Evolutionary conservation across 164 flowering plant genomes (phyloP).

Genomic region (Chimonanthus praecox): DNA sequence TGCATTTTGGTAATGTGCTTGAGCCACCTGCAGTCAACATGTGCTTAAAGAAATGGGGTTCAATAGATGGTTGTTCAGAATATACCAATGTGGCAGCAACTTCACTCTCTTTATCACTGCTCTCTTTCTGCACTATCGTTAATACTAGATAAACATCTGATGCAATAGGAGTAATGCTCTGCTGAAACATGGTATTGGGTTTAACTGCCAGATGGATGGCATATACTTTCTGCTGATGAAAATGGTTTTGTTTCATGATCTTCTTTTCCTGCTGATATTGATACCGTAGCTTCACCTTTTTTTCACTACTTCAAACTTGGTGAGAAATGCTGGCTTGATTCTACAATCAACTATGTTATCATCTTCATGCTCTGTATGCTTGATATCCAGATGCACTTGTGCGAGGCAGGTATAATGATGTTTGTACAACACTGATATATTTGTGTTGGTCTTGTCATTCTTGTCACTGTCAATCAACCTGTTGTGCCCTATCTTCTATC

Average conservation of each 20-base stretch:
- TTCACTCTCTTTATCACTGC: background rate
- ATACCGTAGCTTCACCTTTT: background rate
- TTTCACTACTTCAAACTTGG: background rate
- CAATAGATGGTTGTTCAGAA: background rate
- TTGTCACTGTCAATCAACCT: no score
- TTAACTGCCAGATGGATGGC: background rate
- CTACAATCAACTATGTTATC: background rate
- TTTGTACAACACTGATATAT: background rate
- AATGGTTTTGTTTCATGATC: background rate
- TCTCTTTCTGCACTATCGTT: background rate
- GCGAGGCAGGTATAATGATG: background rate
- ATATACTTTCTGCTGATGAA: background rate
- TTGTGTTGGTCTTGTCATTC: background rate
- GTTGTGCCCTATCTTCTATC: no score
- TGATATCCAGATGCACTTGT: background rate
- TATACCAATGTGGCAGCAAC: background rate
- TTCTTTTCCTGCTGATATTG: background rate
- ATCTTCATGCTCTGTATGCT: background rate
- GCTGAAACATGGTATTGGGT: background rate
- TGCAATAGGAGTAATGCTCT: background rate
- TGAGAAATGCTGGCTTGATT: slow-evolving; percentile 1
- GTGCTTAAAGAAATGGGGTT: background rate
- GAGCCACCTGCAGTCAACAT: background rate
- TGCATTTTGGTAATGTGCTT: background rate
- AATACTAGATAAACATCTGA: no score